Base-by-base conservation (phyloP, 805 yeast species). In the Teunomyces funiuensis region DNA sequence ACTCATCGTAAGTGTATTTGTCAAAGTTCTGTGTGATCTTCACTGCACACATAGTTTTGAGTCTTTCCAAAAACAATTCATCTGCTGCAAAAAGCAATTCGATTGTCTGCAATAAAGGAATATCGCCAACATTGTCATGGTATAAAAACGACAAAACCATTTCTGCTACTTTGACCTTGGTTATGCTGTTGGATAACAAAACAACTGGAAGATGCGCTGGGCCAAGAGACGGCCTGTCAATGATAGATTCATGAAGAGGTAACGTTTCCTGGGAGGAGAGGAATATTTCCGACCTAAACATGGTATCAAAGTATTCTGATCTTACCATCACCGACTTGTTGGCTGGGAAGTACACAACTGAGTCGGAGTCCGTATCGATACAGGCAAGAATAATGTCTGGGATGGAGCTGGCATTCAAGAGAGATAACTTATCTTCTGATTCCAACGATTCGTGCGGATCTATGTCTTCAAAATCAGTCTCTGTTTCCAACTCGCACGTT, bases 21-120 rank as follows among this genome's bases (percentile, higher is more conserved):
- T 49, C 45, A 37, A 60, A 58, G 14, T 42, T 39, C 14, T 65
- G 59, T 1, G 78, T 65, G 27, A 79, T 60, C 9, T 67, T 58
- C 8, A 75, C 67, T 1, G 87, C 82, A 29, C 87, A 81, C 67
- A 80, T 66, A 2, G 82, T 73, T 57, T 84, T 83, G 40, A 85
- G 66, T 29, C 83, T 60, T n/a, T 83, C 89, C 13, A 80, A 65
- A 29, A 80, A 56, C 16, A 83, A 55, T 42, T 71, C 70, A 53
- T 85, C 88, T 0, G 87, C 86, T 3, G 79, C 67, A 41, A 66
- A 62, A 2, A 86, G 56, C 2, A 80, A 71, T 33, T 82, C 88
- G 29, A 83, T 54, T 0, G 86, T 79, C 30, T 65, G 45, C 1
- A 63, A 59, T 39, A 73, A 55, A 0, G 83, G 79, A 15, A 86